phyloP scores from a whole-genome alignment of 179 eudicot genomes.

The Pouteria campechiana region DNA sequence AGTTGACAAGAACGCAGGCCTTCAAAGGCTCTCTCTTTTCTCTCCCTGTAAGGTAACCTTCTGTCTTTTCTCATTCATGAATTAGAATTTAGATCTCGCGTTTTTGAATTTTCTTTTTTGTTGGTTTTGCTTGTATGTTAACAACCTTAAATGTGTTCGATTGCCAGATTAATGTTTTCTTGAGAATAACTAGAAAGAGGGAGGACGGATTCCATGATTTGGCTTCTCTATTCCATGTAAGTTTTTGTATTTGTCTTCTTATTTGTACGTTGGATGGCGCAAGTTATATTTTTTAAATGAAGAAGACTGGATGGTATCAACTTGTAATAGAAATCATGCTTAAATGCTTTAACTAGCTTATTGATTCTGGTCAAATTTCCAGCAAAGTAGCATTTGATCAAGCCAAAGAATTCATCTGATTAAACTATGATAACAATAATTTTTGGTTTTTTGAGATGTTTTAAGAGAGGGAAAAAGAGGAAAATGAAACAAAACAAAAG shows the following conservation, averaged over 20 bases:
- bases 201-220: conserved; percentile 94
- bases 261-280: too few species aligned
- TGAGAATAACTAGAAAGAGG: conserved; percentile 88
- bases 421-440: too few species aligned
- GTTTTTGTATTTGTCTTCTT: conserved; percentile 11
- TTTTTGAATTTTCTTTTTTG: background rate
- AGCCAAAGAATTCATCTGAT: too few species aligned
- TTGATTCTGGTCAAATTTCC: too few species aligned
- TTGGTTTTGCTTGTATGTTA: background rate
- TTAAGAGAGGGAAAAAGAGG: too few species aligned
- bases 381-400: too few species aligned
- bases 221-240: conserved; percentile 96
- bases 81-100: background rate
- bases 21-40: conserved; percentile 76
- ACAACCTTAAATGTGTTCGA: background rate
- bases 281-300: too few species aligned
- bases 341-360: too few species aligned
- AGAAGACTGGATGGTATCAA: too few species aligned
- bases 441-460: too few species aligned
- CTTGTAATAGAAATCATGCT: too few species aligned
- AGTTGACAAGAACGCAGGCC: conserved; percentile 59
- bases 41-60: conserved; percentile 84
- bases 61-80: background rate
- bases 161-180: conserved; percentile 77
- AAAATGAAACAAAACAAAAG: too few species aligned